Evolutionary conservation across 2,329 filamentous ascomycete species (phyloP).

Genomic region (Epicoccum sorghinum): DNA sequence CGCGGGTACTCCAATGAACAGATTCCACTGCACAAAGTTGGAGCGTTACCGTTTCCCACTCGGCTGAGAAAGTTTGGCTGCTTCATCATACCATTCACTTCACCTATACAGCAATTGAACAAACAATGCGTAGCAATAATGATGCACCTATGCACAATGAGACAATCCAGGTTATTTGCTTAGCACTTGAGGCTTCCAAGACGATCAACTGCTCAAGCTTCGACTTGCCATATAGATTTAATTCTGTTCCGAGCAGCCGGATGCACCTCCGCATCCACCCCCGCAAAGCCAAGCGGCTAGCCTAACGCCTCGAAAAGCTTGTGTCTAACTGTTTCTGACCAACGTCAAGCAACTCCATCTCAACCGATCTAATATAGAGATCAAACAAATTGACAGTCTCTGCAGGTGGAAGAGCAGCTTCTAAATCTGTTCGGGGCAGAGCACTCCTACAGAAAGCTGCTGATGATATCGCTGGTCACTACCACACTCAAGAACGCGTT

Average conservation of each 20-base stretch:
- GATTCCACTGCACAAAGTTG: too few relatives aligned
- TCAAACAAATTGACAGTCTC: too few relatives aligned
- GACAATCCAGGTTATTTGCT: background rate
- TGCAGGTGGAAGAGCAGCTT: background rate
- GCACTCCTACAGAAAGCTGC: too few relatives aligned
- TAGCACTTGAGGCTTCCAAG: background rate
- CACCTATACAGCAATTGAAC: too few relatives aligned
- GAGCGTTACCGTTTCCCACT: too few relatives aligned
- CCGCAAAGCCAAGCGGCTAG: background rate
- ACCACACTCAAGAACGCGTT: background rate
- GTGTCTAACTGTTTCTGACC: background rate
- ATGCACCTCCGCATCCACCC: background rate
- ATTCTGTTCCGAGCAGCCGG: background rate
- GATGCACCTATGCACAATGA: background rate
- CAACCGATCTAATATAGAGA: background rate
- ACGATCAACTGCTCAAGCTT: background rate
- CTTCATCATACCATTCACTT: too few relatives aligned
- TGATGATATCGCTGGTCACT: background rate
- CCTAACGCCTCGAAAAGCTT: slow-evolving; percentile 2
- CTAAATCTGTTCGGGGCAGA: too few relatives aligned
- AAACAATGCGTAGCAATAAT: too few relatives aligned
- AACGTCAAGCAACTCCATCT: background rate
- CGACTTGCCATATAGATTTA: background rate
- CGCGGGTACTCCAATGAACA: too few relatives aligned
- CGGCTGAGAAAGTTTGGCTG: too few relatives aligned